phyloP scores from a whole-genome alignment of 768 basidiomycete species.

The Agaricus sinodeliciosus region DNA sequence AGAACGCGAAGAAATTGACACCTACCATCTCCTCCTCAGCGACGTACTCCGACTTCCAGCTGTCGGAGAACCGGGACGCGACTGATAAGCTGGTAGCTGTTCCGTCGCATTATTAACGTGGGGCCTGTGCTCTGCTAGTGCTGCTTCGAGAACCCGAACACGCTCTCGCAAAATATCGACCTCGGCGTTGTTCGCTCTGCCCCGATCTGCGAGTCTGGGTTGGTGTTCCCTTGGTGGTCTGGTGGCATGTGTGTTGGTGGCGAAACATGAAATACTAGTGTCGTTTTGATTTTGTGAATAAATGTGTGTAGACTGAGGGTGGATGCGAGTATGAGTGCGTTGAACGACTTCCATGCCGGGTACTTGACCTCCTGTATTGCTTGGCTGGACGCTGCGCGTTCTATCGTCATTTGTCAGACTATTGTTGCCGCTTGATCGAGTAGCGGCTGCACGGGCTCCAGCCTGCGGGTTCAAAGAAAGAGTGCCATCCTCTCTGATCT shows the following conservation, averaged over 20 bases:
- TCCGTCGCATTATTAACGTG: background rate
- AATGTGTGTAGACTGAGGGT: too few species aligned
- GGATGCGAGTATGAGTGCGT: too few species aligned
- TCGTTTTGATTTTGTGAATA: too few species aligned
- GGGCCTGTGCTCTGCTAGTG: background rate
- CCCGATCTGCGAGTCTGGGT: background rate
- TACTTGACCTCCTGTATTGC: background rate
- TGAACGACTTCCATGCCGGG: background rate
- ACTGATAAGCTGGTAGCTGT: background rate
- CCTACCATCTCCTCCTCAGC: too few species aligned
- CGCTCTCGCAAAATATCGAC: conserved; percentile 2
- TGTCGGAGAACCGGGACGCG: background rate
- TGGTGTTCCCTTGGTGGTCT: too few species aligned
- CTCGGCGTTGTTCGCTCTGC: background rate
- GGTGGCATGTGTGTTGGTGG: too few species aligned
- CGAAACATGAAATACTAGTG: too few species aligned
- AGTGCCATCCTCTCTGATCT: background rate
- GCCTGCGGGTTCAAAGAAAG: background rate
- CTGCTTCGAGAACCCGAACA: background rate
- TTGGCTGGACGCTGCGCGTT: background rate
- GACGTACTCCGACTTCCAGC: background rate
- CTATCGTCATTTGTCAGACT: background rate
- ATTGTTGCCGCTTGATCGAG: background rate
- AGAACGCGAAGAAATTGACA: background rate
- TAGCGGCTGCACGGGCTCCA: background rate